phyloP scores from a whole-genome alignment of 352 stramenopile species.

The Pythium sp. region DNA sequence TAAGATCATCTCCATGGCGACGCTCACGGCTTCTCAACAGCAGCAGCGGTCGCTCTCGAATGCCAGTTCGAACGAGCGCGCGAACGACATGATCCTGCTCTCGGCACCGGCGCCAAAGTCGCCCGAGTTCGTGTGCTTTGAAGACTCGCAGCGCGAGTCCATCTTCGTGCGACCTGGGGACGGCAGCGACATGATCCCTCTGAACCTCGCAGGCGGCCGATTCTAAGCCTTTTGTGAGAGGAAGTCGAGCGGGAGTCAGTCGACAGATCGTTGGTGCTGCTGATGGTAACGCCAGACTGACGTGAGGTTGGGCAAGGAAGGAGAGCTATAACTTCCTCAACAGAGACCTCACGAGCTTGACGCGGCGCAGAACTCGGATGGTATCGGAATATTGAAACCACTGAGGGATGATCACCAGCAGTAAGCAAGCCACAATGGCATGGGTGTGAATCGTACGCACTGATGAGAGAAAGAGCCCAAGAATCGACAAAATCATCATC shows the following conservation, averaged over 20 bases:
- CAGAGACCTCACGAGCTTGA: background rate
- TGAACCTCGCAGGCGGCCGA: conserved; percentile 30
- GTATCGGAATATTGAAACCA: too few species aligned
- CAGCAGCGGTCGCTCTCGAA: background rate
- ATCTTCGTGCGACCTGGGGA: conserved; percentile 27
- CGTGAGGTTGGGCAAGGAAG: background rate
- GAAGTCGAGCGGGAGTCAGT: background rate
- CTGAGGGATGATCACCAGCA: too few species aligned
- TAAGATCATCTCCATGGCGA: conserved; percentile 19
- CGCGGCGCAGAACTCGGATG: too few species aligned
- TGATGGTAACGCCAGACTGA: too few species aligned
- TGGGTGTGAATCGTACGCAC: background rate
- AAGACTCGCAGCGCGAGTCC: conserved; percentile 27
- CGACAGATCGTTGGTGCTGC: too few species aligned
- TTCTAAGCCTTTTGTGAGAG: background rate
- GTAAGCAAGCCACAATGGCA: too few species aligned
- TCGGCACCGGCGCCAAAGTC: conserved; percentile 7
- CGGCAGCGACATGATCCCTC: conserved; percentile 56
- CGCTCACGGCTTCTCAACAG: conserved; percentile 2
- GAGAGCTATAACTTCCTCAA: conserved; percentile 1
- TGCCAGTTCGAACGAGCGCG: background rate
- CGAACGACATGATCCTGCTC: conserved; percentile 35
- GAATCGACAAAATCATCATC: background rate
- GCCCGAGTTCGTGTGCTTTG: conserved; percentile 51
- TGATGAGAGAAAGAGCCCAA: background rate